Evolutionary conservation across 768 basidiomycete species (phyloP).

Genomic region (Termitomyces sp.): DNA sequence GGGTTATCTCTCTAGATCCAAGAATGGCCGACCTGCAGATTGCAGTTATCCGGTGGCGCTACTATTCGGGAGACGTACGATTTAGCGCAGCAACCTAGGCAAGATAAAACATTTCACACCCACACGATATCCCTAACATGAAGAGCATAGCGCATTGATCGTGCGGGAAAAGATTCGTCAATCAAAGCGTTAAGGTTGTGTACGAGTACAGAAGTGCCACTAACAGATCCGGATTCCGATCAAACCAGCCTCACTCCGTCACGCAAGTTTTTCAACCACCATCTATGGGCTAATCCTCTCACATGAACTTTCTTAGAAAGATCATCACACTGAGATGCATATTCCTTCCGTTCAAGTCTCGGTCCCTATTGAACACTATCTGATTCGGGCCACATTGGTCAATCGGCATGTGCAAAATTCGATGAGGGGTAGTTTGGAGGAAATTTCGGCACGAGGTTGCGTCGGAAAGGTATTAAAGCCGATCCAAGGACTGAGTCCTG

Average conservation of each 20-base stretch:
- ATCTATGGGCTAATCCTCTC: not conserved
- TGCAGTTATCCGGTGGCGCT: not conserved
- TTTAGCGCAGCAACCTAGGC: not conserved
- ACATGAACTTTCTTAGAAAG: no score
- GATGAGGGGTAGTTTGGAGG: constrained; percentile 1
- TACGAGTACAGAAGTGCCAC: no score
- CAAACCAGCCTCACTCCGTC: no score
- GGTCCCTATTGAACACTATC: not conserved
- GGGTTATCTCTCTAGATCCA: no score
- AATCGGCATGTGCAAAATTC: not conserved
- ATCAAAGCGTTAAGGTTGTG: not conserved
- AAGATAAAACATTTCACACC: no score
- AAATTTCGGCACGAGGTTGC: not conserved
- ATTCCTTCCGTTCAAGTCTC: not conserved
- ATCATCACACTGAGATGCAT: no score
- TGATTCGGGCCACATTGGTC: not conserved
- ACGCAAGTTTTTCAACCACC: not conserved
- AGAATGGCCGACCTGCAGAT: no score
- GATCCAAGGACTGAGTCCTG: not conserved
- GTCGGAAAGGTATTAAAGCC: not conserved
- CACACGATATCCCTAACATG: not conserved
- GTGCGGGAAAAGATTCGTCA: not conserved
- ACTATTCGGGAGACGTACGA: not conserved
- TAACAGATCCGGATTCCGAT: no score
- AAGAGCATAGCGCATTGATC: not conserved